Conservation (phyloP, 345 rosid species). For the Aethionema arabicum region DNA sequence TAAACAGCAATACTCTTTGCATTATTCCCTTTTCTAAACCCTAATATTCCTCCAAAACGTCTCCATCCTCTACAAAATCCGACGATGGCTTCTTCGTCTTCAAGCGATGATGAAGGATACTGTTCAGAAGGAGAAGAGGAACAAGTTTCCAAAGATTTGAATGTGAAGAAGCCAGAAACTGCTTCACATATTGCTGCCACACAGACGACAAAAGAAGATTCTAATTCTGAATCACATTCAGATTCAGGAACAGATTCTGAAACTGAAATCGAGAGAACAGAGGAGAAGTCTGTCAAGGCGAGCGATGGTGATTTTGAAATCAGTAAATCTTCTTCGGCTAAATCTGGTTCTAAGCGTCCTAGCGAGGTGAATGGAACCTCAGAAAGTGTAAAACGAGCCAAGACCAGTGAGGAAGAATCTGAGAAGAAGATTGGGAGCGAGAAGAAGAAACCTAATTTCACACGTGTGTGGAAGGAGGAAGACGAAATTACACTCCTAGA, state of each 20-base stretch:
- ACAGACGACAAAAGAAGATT: not conserved
- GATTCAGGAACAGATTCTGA: conserved; percentile 37
- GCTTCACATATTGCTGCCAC: not conserved
- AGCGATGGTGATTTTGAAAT: conserved; percentile 30
- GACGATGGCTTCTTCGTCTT: conserved; percentile 35
- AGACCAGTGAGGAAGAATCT: no score
- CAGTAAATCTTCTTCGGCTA: not conserved
- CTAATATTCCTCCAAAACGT: conserved; percentile 24
- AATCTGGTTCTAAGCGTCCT: conserved; percentile 22
- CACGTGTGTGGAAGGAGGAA: conserved; percentile 47
- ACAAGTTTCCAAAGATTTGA: not conserved
- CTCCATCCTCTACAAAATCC: conserved; percentile 26
- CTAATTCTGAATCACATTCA: conserved; percentile 30
- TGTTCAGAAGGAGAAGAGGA: conserved; percentile 20
- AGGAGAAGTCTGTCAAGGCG: conserved; percentile 31
- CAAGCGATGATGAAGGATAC: conserved; percentile 32
- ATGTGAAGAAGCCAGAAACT: conserved; percentile 4
- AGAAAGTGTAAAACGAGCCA: conserved; percentile 24
- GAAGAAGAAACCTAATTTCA: conserved; percentile 24
- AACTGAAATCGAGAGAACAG: conserved; percentile 14
- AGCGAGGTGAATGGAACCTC: conserved; percentile 14
- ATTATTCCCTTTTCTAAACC: conserved; percentile 9
- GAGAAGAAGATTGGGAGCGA: conserved; percentile 12
- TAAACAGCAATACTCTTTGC: no score
- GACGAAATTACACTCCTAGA: conserved; percentile 44